Evolutionary conservation across 2,329 filamentous ascomycete genomes (phyloP), one percentile per base, ranked within the genome.

Genomic region (Phialophora expanda): DNA sequence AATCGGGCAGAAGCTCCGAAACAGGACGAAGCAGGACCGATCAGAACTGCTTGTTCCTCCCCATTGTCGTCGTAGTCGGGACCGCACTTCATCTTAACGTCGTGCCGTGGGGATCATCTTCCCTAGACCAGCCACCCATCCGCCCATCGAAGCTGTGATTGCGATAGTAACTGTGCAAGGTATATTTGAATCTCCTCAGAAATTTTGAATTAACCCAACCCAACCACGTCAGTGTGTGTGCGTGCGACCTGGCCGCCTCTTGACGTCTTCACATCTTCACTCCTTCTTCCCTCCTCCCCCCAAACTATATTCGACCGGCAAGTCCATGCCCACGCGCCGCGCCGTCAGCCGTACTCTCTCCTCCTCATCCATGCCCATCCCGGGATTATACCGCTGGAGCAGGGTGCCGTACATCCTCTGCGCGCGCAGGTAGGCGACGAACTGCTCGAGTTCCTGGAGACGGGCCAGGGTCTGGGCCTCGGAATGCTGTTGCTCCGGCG

Each of bases 321-420:
- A 76, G 78, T 97, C 86, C 90, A 97, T 92, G 20, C 94, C 95
- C 48, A 98, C 93, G 75, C 91, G 87, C 78, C 92, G 83, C 8
- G 95, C 95, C 61, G 91, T 90, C 81, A 97, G 81, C 65, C 92
- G 82, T 50, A 97, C 88, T 67, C 91, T 85, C 81, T 98, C 93
- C 75, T 88, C 84, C 79, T 96, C 88, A 76, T 90, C 87, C 89
- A 97, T 91, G 71, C 87, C 86, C 87, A 96, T 92, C 20, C 93
- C 93, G 0, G 93, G 93, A 78, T 98, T 98, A 80, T 99, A 98
- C 73, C 93, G 85, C 79, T 97, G 93, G 44, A 98, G 78, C 51
- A 98, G 81, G 17, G 87, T 89, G 28, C 87, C 85, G 77, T 98
- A 97, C 76, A 87, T 86, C 60, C 93, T 84, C 82, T 99, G 95